Base-by-base conservation (phyloP, 768 basidiomycete genomes). In the Panus rudis region DNA sequence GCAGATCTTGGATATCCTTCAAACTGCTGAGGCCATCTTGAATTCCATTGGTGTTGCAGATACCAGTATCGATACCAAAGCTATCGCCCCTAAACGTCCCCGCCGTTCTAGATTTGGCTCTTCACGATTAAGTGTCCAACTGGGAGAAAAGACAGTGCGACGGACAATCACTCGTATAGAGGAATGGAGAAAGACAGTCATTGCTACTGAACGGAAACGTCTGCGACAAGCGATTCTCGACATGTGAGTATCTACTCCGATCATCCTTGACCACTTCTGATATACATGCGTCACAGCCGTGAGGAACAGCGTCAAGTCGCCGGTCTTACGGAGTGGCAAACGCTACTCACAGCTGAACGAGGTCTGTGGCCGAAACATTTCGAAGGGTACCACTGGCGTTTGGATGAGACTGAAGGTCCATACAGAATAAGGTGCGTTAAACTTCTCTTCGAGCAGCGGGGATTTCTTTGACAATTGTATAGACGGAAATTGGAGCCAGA, bases 381-480 rank as follows among this genome's bases (percentile, higher is more conserved):
- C 30, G 64, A 55, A 2, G 64, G 66, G 19, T 64, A 64, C 6
- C 52, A 73, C 10, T 94, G 92, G 92, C 68, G 82, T 24, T 62
- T 94, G 34, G 92, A 94, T 49, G 92, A 93, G 54, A 92, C 91
- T 2, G 92, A 96, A 55, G 92, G 92, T 1, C 92, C 91, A 1
- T 75, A 87, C 52, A 77, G 92, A 37, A 84, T 88, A 41, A 70
- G 92, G 91, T 90, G 53, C 4, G 40, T 45, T 6, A 35, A 35
- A 17, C 21, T 20, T 14, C 33, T 7, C n/a, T 16, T 30, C 28
- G 28, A 22, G 71, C 50, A n/a, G 27, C 21, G 27, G 21, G 32
- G 13, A 11, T 11, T 37, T n/a, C 13, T 22, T 16, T 23, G 12
- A 5, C 19, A 25, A 55, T 16, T 22, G 20, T 45, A 1, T 39